Percentiles rank a stretch among this genome's conserved stretches.
These are phyloP conservation scores for Colletotrichum falcatum DNA, from an alignment of 2,329 filamentous ascomycete genomes.

Conservation along the genomic window DNA sequence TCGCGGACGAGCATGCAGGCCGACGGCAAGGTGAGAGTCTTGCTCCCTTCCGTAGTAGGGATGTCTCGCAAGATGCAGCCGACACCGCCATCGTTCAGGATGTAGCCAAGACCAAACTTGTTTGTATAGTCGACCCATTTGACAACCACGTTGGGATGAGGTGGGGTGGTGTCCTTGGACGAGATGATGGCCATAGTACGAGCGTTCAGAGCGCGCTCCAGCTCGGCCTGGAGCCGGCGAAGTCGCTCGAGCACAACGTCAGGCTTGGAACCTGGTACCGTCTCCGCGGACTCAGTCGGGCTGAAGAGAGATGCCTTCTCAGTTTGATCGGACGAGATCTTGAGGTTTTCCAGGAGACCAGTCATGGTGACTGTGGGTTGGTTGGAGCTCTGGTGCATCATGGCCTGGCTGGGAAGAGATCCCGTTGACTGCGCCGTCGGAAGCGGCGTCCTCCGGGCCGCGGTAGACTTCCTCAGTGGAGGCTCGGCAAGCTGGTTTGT, in stretches of 20 bases:
- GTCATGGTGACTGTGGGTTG: constrained; percentile 37
- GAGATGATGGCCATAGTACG: constrained; percentile 72
- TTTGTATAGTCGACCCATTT: constrained; percentile 94
- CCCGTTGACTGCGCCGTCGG: constrained; percentile 40
- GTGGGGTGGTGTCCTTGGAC: constrained; percentile 63
- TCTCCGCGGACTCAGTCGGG: constrained; percentile 62
- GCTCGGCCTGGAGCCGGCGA: constrained; percentile 67
- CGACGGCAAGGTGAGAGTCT: constrained; percentile 69
- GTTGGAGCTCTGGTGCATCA: constrained; percentile 22
- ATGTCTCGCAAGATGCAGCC: constrained; percentile 75
- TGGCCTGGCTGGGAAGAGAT: constrained; percentile 30
- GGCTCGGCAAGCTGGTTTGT: constrained; percentile 33
- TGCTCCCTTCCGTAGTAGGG: constrained; percentile 62
- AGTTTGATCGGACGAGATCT: constrained; percentile 42
- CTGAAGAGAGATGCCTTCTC: constrained; percentile 66
- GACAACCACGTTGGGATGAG: constrained; percentile 73
- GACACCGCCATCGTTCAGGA: constrained; percentile 83
- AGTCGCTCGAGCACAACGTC: constrained; percentile 69
- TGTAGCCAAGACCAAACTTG: constrained; percentile 87
- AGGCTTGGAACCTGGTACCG: constrained; percentile 66
- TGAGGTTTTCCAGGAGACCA: constrained; percentile 43
- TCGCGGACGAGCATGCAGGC: constrained; percentile 79
- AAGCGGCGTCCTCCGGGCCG: constrained; percentile 34
- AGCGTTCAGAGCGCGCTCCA: constrained; percentile 73
- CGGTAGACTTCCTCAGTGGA: constrained; percentile 31